phyloP scores from a whole-genome alignment of 306 rosid genomes.

The Vigna unguiculata region DNA sequence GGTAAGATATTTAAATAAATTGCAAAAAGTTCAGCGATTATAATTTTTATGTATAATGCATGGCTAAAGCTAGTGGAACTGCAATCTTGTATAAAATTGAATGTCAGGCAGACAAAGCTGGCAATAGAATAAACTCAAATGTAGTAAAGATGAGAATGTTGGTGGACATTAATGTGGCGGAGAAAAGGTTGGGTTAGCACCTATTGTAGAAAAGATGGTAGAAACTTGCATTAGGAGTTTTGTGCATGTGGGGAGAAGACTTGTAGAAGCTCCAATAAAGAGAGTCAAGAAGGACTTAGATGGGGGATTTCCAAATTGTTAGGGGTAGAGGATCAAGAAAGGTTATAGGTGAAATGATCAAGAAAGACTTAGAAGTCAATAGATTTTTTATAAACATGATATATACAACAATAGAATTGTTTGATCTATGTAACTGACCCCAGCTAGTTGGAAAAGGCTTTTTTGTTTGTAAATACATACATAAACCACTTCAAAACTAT shows the following conservation, averaged over 20 bases:
- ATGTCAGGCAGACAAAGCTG: not conserved
- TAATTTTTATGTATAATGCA: constrained; percentile 11
- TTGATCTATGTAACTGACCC: too few species aligned
- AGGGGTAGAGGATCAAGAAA: too few species aligned
- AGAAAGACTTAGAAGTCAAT: too few species aligned
- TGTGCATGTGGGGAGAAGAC: not conserved
- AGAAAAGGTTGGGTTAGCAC: not conserved
- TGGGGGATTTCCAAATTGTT: too few species aligned
- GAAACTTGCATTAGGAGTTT: not conserved
- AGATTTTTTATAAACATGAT: too few species aligned
- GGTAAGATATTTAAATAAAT: constrained; percentile 56
- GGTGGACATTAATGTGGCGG: not conserved
- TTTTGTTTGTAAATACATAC: too few species aligned
- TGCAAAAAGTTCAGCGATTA: not conserved
- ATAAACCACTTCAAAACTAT: too few species aligned
- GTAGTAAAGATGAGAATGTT: not conserved
- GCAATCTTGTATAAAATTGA: not conserved
- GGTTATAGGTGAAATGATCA: too few species aligned
- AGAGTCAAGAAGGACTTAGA: too few species aligned
- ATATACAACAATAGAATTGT: too few species aligned
- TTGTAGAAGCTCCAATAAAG: not conserved
- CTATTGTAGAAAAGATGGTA: not conserved
- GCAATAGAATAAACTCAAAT: not conserved
- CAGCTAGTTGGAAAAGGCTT: too few species aligned
- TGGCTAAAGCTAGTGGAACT: constrained; percentile 2